Base-by-base conservation (phyloP, 163 green algal species). In the Scenedesmus sp. region DNA sequence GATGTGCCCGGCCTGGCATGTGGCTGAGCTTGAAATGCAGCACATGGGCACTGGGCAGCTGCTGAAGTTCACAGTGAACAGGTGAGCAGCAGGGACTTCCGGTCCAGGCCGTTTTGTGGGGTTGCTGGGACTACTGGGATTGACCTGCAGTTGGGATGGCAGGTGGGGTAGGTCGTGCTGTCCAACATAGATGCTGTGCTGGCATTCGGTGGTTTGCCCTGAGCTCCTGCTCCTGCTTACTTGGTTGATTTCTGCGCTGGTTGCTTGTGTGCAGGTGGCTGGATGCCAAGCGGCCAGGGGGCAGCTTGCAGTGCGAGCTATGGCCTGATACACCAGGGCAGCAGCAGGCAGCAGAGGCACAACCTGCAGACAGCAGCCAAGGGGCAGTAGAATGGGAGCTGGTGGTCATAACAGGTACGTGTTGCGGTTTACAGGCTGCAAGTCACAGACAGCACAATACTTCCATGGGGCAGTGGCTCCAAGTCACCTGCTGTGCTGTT, bases 21-120 rank as follows among this genome's bases (percentile, higher is more conserved):
- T 97, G 90, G 93, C 95, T 66, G 83, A 91, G 73, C 86, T 95
- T 57, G 90, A 94, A 76, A 91, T 97, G 20, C 15, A 89, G 55
- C 89, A 92, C 62, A 15, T 86, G 26, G 56, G 55, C 16, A 90
- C 67, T 18, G 89, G 89, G 13, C 82, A 90, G 70, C 18, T 70
- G 57, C 87, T 87, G 23, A n/a, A 79, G n/a, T 91, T 91, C 87
- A 77, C 10, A 7, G 87, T 66, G 4, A 57, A 73, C 86, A 90
- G 70, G 86, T 84, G 70, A 34, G 82, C 64, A 73, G 10, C 64
- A 73, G 64, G 64, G 34, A 46, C 34, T 46, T 46, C 34, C 34
- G 34, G 34, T 46, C 34, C 34, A 46, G 34, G 34, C 34, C 34
- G 34, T 46, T 46, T 46, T 46, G 34, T 46, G 34, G 34, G 34